phyloP scores from a whole-genome alignment of 106 monocot genomes.

The Gastrodia elata region DNA sequence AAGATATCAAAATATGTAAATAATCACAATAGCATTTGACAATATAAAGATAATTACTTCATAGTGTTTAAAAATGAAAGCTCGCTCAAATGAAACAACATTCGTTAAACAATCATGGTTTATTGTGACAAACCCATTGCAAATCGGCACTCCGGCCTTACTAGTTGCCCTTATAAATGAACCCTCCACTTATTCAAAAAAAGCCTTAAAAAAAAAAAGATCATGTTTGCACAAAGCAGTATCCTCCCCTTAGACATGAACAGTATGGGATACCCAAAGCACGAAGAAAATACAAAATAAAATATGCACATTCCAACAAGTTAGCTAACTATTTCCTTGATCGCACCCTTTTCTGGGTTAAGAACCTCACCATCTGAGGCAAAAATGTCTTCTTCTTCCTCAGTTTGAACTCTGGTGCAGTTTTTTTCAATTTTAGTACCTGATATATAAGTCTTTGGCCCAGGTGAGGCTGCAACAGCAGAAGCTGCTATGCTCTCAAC shows the following conservation, averaged over 20 bases:
- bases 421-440: not conserved
- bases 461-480: not conserved
- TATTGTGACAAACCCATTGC: not conserved
- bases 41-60: no score
- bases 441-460: not conserved
- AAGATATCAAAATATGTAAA: no score
- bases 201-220: no score
- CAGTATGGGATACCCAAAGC: not conserved
- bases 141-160: not conserved
- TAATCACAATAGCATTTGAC: no score
- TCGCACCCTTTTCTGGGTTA: not conserved
- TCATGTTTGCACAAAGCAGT: not conserved
- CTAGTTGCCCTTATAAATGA: not conserved
- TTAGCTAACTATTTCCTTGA: not conserved
- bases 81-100: no score
- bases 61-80: no score
- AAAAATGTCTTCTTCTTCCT: conserved; percentile 10
- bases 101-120: no score
- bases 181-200: not conserved
- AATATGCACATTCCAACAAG: not conserved
- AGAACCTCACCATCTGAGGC: conserved; percentile 3
- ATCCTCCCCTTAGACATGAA: not conserved
- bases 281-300: not conserved
- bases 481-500: not conserved
- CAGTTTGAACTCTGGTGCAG: not conserved